Percentiles rank a stretch among this genome's conserved stretches.
These are phyloP conservation scores for Quercus tomentella DNA, from an alignment of 331 rosid species.

Conservation along the genomic window DNA sequence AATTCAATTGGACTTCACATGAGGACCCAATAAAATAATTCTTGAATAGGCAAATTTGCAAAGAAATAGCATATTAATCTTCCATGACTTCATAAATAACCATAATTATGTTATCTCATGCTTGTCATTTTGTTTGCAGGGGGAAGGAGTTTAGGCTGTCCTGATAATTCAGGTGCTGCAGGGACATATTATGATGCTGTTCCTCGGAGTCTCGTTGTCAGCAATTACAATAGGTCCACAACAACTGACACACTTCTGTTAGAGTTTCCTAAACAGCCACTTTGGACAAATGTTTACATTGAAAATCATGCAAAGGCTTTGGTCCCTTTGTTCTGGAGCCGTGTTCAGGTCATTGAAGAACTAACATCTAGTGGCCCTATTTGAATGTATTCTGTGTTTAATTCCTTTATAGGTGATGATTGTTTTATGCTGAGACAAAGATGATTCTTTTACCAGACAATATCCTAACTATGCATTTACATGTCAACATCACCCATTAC, in stretches of 20 bases:
- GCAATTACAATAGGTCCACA: slow-evolving; percentile 80
- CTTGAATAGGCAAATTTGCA: too few relatives aligned
- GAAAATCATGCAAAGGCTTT: slow-evolving; percentile 91
- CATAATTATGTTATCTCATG: not conserved
- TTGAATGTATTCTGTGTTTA: not conserved
- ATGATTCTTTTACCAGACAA: not conserved
- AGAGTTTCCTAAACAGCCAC: slow-evolving; percentile 87
- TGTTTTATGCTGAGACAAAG: not conserved
- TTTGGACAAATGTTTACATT: slow-evolving; percentile 91
- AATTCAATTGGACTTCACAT: too few relatives aligned
- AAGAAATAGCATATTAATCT: too few relatives aligned
- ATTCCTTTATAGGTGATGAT: not conserved
- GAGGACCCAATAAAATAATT: too few relatives aligned
- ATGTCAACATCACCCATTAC: not conserved
- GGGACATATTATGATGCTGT: slow-evolving; percentile 97
- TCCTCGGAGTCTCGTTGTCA: slow-evolving; percentile 80
- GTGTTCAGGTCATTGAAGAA: slow-evolving; percentile 85
- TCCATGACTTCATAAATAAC: not conserved
- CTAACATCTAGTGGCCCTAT: not conserved
- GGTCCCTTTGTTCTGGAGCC: slow-evolving; percentile 96
- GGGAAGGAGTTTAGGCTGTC: slow-evolving; percentile 79
- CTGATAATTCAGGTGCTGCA: slow-evolving; percentile 88
- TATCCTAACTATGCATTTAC: not conserved
- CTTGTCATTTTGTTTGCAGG: slow-evolving; percentile 47
- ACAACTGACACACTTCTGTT: slow-evolving; percentile 86